Evolutionary conservation across 2,329 filamentous ascomycete genomes (phyloP).

Genomic region (Colletotrichum lindemuthianum): DNA sequence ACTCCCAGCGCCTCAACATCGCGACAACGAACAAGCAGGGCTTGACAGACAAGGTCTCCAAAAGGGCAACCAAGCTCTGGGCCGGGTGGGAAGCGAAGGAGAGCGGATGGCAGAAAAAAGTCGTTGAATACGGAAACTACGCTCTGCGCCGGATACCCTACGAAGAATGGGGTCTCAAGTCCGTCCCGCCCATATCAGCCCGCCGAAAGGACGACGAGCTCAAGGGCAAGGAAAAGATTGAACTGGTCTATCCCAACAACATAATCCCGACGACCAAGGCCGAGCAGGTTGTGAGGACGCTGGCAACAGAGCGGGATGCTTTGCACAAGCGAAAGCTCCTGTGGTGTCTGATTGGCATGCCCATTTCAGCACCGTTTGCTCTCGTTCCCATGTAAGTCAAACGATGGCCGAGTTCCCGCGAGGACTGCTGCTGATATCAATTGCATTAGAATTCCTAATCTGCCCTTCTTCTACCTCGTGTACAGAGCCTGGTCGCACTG

Average conservation of each 20-base stretch:
- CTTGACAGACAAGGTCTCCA: conserved; percentile 74
- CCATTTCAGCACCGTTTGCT: conserved; percentile 83
- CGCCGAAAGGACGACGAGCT: conserved; percentile 72
- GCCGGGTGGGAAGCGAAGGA: conserved; percentile 87
- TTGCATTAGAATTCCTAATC: conserved; percentile 78
- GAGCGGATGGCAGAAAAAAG: conserved; percentile 85
- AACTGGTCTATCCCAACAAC: conserved; percentile 79
- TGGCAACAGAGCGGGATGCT: conserved; percentile 83
- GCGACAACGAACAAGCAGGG: conserved; percentile 63
- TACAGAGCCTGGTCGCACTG: conserved; percentile 95
- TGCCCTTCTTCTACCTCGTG: conserved; percentile 95
- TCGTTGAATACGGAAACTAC: conserved; percentile 88
- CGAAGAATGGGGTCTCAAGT: conserved; percentile 98
- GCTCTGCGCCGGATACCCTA: conserved; percentile 89
- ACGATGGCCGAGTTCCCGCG: not conserved
- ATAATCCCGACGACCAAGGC: conserved; percentile 74
- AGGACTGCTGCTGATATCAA: conserved; percentile 14
- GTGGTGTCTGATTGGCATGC: conserved; percentile 85
- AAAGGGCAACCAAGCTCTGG: conserved; percentile 82
- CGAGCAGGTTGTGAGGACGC: conserved; percentile 69
- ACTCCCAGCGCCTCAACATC: conserved; percentile 80
- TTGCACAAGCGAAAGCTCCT: conserved; percentile 81
- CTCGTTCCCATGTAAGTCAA: conserved; percentile 82
- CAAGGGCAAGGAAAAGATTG: conserved; percentile 70
- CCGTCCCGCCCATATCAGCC: conserved; percentile 82